Evolutionary conservation across 768 basidiomycete species (phyloP).

Genomic region (Mrakia blollopis): DNA sequence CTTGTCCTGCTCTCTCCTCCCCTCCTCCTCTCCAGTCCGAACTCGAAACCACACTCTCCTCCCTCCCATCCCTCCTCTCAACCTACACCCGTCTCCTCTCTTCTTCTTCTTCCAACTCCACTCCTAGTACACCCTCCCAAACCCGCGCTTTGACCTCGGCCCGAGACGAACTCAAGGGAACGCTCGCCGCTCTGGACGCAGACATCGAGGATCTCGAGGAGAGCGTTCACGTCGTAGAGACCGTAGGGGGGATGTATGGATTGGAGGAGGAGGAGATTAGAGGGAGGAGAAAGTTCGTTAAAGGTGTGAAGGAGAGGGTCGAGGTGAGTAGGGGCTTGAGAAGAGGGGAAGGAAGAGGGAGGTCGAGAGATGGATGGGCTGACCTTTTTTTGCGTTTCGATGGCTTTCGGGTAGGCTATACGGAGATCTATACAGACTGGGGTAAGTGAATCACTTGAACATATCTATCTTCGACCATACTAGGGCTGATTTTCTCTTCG

Average conservation of each 20-base stretch:
- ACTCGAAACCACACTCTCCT: conserved; percentile 18
- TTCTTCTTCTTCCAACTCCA: neutral
- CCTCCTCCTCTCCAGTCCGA: neutral
- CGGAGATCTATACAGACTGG: conserved; percentile 6
- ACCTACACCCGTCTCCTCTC: conserved; percentile 14
- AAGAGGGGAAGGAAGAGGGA: neutral
- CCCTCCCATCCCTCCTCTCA: conserved; percentile 22
- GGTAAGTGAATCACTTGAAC: too few relatives aligned
- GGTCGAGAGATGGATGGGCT: neutral
- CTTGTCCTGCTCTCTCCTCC: neutral
- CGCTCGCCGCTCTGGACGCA: conserved; percentile 70
- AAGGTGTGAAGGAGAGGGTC: conserved; percentile 67
- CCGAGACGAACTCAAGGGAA: conserved; percentile 61
- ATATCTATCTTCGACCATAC: too few relatives aligned
- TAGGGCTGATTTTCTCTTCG: too few relatives aligned
- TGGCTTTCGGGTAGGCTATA: neutral
- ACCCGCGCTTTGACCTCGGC: conserved; percentile 17
- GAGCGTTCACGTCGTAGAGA: conserved; percentile 85
- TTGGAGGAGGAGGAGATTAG: conserved; percentile 72
- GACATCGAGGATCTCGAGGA: conserved; percentile 92
- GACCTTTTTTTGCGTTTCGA: neutral
- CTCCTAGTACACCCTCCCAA: neutral
- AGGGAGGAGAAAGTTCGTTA: conserved; percentile 69
- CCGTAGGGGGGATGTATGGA: conserved; percentile 68
- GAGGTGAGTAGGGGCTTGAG: conserved; percentile 55